These are phyloP conservation scores for Leptosphaerulina australis DNA, from an alignment of 2,329 filamentous ascomycete species.

Conservation along the genomic window DNA sequence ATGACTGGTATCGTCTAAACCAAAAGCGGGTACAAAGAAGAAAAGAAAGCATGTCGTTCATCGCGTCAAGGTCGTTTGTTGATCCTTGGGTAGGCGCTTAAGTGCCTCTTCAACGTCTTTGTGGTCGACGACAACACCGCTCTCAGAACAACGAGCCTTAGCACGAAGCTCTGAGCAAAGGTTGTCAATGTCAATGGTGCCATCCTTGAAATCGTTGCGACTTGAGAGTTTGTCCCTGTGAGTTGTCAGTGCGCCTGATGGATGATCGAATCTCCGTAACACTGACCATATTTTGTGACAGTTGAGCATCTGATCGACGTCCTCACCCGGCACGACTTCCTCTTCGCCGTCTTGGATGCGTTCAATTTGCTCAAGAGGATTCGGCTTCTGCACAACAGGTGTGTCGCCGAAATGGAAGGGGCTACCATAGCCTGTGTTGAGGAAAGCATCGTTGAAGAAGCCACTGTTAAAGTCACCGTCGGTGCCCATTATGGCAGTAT, in stretches of 20 bases:
- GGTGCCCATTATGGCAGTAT: conserved; percentile 72
- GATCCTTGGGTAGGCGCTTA: conserved; percentile 51
- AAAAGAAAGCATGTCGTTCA: conserved; percentile 3
- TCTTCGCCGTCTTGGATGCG: conserved; percentile 75
- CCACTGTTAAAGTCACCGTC: conserved; percentile 71
- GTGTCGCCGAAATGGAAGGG: conserved; percentile 73
- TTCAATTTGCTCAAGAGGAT: conserved; percentile 79
- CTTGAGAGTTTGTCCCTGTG: conserved; percentile 85
- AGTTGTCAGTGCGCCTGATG: conserved; percentile 39
- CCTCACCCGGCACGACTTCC: conserved; percentile 63
- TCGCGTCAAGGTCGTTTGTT: conserved; percentile 1
- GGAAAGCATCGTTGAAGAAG: conserved; percentile 77
- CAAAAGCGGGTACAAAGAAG: conserved; percentile 11
- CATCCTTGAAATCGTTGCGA: conserved; percentile 84
- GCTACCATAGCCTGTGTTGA: conserved; percentile 75
- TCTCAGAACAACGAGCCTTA: conserved; percentile 94
- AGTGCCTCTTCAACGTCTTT: conserved; percentile 77
- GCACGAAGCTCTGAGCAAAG: conserved; percentile 91
- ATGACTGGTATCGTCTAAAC: conserved; percentile 18
- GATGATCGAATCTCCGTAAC: not conserved
- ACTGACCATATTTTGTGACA: conserved; percentile 94
- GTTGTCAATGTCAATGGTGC: conserved; percentile 91
- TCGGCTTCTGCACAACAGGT: conserved; percentile 57
- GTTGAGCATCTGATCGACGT: conserved; percentile 70
- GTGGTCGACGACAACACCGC: conserved; percentile 86